Percentiles rank a stretch among this genome's conserved stretches.
These are phyloP conservation scores for Alliaria petiolata DNA, from an alignment of 345 rosid genomes.

Conservation along the genomic window DNA sequence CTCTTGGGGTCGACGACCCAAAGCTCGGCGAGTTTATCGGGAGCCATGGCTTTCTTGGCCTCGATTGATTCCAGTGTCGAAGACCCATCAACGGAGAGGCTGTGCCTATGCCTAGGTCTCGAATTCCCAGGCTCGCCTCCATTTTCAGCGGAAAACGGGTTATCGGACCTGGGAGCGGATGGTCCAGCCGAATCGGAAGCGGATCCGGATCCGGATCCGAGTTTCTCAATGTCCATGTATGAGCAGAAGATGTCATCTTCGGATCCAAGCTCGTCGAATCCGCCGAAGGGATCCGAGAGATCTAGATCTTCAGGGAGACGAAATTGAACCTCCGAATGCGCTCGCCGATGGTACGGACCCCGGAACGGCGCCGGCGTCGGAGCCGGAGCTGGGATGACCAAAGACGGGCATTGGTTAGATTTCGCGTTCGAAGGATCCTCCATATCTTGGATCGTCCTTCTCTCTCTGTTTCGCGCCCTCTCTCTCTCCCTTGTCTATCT, in stretches of 20 bases:
- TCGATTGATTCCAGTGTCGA: conserved; percentile 62
- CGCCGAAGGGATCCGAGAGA: conserved; percentile 53
- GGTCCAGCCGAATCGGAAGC: conserved; percentile 38
- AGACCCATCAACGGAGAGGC: conserved; percentile 75
- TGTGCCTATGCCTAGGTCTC: conserved; percentile 64
- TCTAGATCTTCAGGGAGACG: conserved; percentile 74
- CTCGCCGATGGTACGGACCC: conserved; percentile 64
- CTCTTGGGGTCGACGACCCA: conserved; percentile 81
- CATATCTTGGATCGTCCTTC: conserved; percentile 32
- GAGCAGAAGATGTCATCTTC: conserved; percentile 76
- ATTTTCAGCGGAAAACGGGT: conserved; percentile 19
- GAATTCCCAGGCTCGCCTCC: conserved; percentile 18
- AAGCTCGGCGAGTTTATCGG: conserved; percentile 82
- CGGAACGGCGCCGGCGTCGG: conserved; percentile 27
- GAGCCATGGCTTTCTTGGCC: conserved; percentile 95
- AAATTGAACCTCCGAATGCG: conserved; percentile 78
- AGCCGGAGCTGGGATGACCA: conserved; percentile 19
- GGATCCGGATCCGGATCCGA: conserved; percentile 56
- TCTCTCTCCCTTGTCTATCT: conserved; percentile 7
- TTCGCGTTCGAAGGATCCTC: conserved; percentile 37
- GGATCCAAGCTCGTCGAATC: conserved; percentile 63
- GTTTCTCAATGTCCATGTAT: conserved; percentile 79
- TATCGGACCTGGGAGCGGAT: conserved; percentile 34
- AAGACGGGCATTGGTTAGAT: conserved; percentile 22
- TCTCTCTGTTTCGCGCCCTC: conserved; percentile 12